Conservation (phyloP, 345 rosid species). For the Populus davidiana region DNA sequence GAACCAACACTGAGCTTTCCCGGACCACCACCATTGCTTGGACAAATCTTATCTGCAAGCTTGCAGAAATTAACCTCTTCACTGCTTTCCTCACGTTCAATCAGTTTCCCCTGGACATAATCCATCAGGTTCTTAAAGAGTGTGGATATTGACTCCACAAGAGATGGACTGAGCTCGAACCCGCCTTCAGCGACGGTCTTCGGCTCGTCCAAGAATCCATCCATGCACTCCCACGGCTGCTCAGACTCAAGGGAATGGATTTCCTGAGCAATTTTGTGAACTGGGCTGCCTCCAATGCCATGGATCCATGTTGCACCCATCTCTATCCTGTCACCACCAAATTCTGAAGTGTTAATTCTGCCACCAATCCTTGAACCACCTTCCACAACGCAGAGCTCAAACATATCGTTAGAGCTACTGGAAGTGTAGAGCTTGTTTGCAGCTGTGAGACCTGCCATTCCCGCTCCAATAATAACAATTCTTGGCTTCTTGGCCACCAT, state of each 20-base stretch:
- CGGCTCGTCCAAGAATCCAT: slow-evolving; percentile 51
- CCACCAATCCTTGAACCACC: slow-evolving; percentile 92
- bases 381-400: slow-evolving; percentile 81
- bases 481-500: slow-evolving; percentile 83
- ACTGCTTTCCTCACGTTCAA: slow-evolving; percentile 12
- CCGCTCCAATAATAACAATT: slow-evolving; percentile 90
- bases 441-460: slow-evolving; percentile 97
- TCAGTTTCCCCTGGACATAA: slow-evolving; percentile 61
- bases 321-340: slow-evolving; percentile 84
- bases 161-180: slow-evolving; percentile 40
- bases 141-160: slow-evolving; percentile 53
- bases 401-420: slow-evolving; percentile 38
- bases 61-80: slow-evolving; percentile 28
- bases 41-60: slow-evolving; percentile 36
- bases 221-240: slow-evolving; percentile 97
- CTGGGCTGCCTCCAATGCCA: slow-evolving; percentile 91
- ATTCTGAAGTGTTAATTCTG: slow-evolving; percentile 82
- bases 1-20: slow-evolving; percentile 56
- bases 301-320: slow-evolving; percentile 99
- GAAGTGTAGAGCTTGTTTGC: slow-evolving; percentile 77
- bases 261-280: slow-evolving; percentile 65
- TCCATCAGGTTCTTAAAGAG: slow-evolving; percentile 78
- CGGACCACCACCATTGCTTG: slow-evolving; percentile 30
- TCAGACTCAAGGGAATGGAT: slow-evolving; percentile 63
- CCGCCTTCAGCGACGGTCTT: slow-evolving; percentile 77